Evolutionary conservation across 495 filamentous ascomycete species (phyloP), one percentile per base, ranked within the genome.

Genomic region (Penicillium fimorum): DNA sequence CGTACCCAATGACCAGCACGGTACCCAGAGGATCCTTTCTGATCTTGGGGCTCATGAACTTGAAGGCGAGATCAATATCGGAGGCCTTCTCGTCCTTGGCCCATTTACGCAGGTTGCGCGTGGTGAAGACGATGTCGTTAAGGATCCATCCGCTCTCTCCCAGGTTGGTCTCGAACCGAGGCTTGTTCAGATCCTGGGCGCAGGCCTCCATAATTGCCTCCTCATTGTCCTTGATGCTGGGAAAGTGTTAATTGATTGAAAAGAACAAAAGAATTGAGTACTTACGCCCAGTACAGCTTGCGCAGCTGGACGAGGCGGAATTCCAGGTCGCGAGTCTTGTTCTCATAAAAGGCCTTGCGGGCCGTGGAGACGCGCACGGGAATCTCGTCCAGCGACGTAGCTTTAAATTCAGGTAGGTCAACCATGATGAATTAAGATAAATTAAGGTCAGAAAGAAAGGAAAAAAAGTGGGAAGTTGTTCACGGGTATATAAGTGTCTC

Each of bases 281-380:
- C 74, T 76, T 67, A 86, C 83, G 82, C 92, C 92, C 92, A 96
- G 76, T 95, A 97, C 42, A 97, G 86, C 78, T 91, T 92, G 47
- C 91, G 87, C 37, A 97, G 85, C 79, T 97, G 93, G 17, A 82
- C 74, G 48, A 91, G 78, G 50, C 94, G 82, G 78, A 88, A 98
- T 61, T 88, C 82, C 53, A 96, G 66, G 50, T 87, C 79, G 64
- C 88, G 88, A 4, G 90, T 96, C 76, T 88, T 89, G 70, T 93
- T 85, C 13, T 88, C 78, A 58, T 79, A 76, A 76, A 91, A 97
- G 20, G 86, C 78, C 50, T 77, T 72, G 65, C 84, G 83, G 11
- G 83, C 71, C 10, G 71, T 77, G 56, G 79, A 77, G 65, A 81
- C 78, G 41, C 84, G 82, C 54, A 62, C 63, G 15, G 84, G 75